A percentile compares a stretch with the other conserved stretches of the same genome.
Conservation (phyloP, 2,329 filamentous ascomycete species). For the Nemania serpens region DNA sequence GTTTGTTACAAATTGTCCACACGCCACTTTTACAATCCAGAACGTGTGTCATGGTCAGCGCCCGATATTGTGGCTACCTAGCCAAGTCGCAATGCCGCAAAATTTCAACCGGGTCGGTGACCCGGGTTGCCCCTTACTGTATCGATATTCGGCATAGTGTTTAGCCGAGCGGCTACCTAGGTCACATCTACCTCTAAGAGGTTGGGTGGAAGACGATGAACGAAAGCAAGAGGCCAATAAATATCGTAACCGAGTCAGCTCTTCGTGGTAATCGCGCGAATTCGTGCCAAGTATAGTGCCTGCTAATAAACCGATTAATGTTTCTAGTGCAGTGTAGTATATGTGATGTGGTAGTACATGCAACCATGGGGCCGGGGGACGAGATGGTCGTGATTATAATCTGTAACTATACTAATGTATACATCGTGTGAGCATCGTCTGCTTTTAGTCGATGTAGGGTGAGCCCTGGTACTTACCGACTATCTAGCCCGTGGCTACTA, state of each 20-base stretch:
- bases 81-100: not conserved
- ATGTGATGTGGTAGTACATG: not conserved
- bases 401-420: too few relatives aligned
- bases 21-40: constrained; percentile 3
- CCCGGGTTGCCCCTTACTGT: constrained; percentile 5
- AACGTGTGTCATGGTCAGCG: not conserved
- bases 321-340: not conserved
- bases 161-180: constrained; percentile 3
- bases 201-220: too few relatives aligned
- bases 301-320: not conserved
- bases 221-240: not conserved
- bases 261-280: not conserved
- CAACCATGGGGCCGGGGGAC: not conserved
- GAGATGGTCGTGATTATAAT: too few relatives aligned
- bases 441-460: too few relatives aligned
- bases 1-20: not conserved
- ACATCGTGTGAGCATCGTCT: too few relatives aligned
- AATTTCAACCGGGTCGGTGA: constrained; percentile 4
- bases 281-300: constrained; percentile 3
- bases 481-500: too few relatives aligned
- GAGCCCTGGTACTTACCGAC: too few relatives aligned
- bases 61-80: not conserved
- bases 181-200: too few relatives aligned
- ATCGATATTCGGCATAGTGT: constrained; percentile 5
- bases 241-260: not conserved